Base-by-base conservation (phyloP, 176 grass and related monocot species). In the Eragrostis curvula region DNA sequence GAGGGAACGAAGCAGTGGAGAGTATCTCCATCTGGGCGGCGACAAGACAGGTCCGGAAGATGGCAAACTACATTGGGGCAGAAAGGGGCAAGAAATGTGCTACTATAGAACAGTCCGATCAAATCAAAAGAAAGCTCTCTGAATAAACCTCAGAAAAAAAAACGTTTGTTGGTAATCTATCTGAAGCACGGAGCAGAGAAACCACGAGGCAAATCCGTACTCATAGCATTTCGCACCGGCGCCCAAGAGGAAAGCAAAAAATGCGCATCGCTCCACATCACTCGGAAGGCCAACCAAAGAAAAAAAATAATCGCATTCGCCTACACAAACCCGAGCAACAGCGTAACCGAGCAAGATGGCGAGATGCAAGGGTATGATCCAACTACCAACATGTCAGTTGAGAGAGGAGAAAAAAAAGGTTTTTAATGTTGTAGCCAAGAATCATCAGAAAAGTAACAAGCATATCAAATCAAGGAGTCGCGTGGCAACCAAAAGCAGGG, bases 291-390 rank as follows among this genome's bases (percentile, higher is more conserved):
- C 49, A 83, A 58, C 15, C 52, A 57, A 60, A 53, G 7, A 47
- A 77, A 36, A 36, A 36, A 89, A 85, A 56, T 3, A 61, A 39
- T 58, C 63, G 62, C 82, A 85, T 81, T 84, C 27, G 63, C 71
- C 7, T 46, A 69, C 16, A 30, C 21, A 41, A 49, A 49, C 21
- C n/a, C 29, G 32, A 58, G 75, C 27, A 47, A 47, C 63, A 50
- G 3, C 68, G 74, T 3, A 70, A 5, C 17, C 62, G 27, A 66
- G 78, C 50, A 67, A 77, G 63, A 46, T 24, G 52, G 77, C 71
- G 29, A 83, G 84, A 86, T 83, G 79, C 49, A 77, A 86, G 79
- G 50, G 83, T 71, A 79, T 68, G 88, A 90, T 86, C 88, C 67
- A 90, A 78, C 79, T 32, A 86, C 58, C 88, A 73, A 32, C 63